Conservation (phyloP, 805 yeast species). For the Saturnispora halmiae region DNA sequence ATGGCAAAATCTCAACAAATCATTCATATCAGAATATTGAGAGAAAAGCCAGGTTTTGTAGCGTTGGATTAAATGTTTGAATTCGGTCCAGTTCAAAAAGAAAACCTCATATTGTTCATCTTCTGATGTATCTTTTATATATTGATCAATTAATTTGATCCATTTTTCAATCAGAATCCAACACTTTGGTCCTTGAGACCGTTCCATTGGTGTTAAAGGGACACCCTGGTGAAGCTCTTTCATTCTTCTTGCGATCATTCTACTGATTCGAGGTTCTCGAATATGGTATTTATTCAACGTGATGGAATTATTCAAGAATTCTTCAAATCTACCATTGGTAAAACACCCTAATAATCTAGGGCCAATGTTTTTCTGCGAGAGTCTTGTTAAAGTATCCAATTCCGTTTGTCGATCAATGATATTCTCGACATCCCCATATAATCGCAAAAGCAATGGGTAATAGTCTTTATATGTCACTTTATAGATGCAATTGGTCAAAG, state of each 20-base stretch:
- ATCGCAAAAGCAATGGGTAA: conserved; percentile 63
- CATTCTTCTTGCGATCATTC: conserved; percentile 92
- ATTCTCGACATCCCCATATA: conserved; percentile 82
- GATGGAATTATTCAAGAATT: conserved; percentile 73
- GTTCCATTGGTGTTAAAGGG: conserved; percentile 50
- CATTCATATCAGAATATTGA: conserved; percentile 35
- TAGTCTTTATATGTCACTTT: conserved; percentile 39
- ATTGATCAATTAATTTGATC: conserved; percentile 40
- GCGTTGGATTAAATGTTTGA: conserved; percentile 37
- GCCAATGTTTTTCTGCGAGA: conserved; percentile 74
- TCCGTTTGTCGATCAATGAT: conserved; percentile 84
- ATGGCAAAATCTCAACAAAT: conserved; percentile 73
- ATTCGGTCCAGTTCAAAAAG: conserved; percentile 39
- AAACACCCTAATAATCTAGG: conserved; percentile 86
- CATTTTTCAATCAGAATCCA: conserved; percentile 71
- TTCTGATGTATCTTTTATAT: conserved; percentile 30
- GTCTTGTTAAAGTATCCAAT: conserved; percentile 58
- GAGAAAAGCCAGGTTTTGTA: conserved; percentile 58
- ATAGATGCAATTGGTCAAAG: conserved; percentile 85
- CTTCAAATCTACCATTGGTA: conserved; percentile 89
- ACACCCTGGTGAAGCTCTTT: conserved; percentile 84
- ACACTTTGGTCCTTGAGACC: conserved; percentile 49
- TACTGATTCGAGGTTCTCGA: conserved; percentile 64
- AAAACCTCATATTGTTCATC: conserved; percentile 34
- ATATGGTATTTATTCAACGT: conserved; percentile 69